Evolutionary conservation across 768 basidiomycete species (phyloP).

Genomic region (Suillus hirtellus): DNA sequence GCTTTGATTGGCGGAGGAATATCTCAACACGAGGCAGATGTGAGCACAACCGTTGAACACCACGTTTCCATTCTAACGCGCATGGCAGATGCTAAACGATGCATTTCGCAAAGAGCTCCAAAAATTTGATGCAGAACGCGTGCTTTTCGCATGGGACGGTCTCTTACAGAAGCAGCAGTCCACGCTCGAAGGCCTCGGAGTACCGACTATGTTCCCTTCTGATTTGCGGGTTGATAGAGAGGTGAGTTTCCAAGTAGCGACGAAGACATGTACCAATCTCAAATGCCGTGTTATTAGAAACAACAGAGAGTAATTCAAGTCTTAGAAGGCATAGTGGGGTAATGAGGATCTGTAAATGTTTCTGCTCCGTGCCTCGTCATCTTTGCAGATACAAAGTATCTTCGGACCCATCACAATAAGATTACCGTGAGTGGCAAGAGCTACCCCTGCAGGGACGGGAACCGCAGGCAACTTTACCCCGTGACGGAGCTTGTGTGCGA

Average conservation of each 20-base stretch:
- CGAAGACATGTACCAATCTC: constrained; percentile 7
- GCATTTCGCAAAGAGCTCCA: constrained; percentile 64
- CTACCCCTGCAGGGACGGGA: not conserved
- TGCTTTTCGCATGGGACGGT: constrained; percentile 73
- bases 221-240: constrained; percentile 49
- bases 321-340: constrained; percentile 51
- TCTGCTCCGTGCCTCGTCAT: not conserved
- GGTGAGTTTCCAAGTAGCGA: constrained; percentile 39
- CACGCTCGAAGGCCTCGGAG: constrained; percentile 54
- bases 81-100: constrained; percentile 45
- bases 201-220: constrained; percentile 74
- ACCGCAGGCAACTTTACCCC: not conserved
- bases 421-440: not conserved
- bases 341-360: not conserved
- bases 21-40: constrained; percentile 61
- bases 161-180: constrained; percentile 71
- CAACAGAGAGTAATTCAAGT: constrained; percentile 74
- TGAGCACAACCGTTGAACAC: constrained; percentile 17
- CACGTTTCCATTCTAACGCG: constrained; percentile 8
- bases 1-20: constrained; percentile 62
- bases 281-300: constrained; percentile 41
- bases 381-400: not conserved
- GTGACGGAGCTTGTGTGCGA: not conserved
- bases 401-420: not conserved
- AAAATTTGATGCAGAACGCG: constrained; percentile 70